phyloP scores from a whole-genome alignment of 225 moss, liverwort and hornwort species.

The Ulota crispa region DNA sequence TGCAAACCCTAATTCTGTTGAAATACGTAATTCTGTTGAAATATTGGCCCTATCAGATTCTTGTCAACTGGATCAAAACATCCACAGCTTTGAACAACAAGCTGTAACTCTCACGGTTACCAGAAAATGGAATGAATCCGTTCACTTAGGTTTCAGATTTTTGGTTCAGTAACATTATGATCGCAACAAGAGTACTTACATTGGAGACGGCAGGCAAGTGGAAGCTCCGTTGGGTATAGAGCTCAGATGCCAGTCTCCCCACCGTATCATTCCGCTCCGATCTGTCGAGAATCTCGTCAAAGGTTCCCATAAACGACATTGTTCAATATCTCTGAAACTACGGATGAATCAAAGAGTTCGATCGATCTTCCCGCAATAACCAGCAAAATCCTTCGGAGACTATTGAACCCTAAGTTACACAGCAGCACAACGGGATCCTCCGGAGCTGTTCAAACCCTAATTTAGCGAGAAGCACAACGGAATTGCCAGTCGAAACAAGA shows the following conservation, averaged over 20 bases:
- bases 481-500: background rate
- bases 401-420: too few relatives aligned
- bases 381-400: background rate
- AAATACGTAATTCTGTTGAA: too few relatives aligned
- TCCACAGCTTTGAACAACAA: too few relatives aligned
- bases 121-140: background rate
- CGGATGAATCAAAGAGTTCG: background rate
- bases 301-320: slow-evolving; percentile 54
- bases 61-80: background rate
- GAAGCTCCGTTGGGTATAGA: slow-evolving; percentile 50
- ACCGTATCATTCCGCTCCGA: too few relatives aligned
- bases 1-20: background rate
- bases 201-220: slow-evolving; percentile 67
- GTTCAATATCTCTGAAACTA: background rate
- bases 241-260: slow-evolving; percentile 24
- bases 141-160: background rate
- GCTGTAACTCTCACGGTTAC: background rate
- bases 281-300: slow-evolving; percentile 40
- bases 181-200: slow-evolving; percentile 30
- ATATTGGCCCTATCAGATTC: background rate
- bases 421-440: too few relatives aligned
- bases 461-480: background rate
- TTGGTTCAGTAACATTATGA: background rate
- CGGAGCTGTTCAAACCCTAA: background rate
- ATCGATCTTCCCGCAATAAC: background rate